A percentile compares a stretch with the other conserved stretches of the same genome.
These are phyloP conservation scores for Aspergillus pseudoglaucus DNA, from an alignment of 2,329 filamentous ascomycete species.

Conservation along the genomic window DNA sequence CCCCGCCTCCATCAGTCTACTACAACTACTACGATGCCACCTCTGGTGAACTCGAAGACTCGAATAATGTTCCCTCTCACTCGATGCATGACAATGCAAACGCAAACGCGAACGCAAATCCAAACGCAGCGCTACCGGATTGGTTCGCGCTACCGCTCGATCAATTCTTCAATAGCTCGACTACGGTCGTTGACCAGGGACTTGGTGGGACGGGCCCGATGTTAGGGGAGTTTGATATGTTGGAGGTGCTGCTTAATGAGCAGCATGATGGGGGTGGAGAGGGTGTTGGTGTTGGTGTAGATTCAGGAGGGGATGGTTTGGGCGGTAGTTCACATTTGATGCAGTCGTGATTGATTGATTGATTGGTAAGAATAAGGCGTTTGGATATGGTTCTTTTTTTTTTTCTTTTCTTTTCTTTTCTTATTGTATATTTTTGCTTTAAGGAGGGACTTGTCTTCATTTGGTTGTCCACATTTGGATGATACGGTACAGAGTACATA, in stretches of 20 bases:
- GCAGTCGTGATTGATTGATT: constrained; percentile 4
- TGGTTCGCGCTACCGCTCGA: constrained; percentile 59
- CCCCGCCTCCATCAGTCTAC: constrained; percentile 40
- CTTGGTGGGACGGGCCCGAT: constrained; percentile 57
- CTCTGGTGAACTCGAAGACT: constrained; percentile 23
- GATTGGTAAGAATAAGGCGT: too few relatives aligned
- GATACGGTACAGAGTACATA: too few relatives aligned
- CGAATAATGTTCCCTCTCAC: constrained; percentile 25
- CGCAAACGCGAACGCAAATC: not conserved
- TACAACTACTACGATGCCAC: constrained; percentile 39
- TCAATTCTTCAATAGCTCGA: constrained; percentile 48
- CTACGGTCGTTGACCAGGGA: constrained; percentile 43
- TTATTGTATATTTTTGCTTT: not conserved
- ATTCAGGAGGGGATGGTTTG: not conserved
- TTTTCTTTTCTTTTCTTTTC: too few relatives aligned
- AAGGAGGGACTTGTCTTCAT: too few relatives aligned
- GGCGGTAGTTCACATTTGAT: constrained; percentile 23
- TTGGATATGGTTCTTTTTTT: not conserved
- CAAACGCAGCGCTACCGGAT: constrained; percentile 38
- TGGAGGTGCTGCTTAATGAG: constrained; percentile 42
- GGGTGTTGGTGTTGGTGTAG: constrained; percentile 8
- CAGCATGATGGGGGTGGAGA: constrained; percentile 30
- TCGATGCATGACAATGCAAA: constrained; percentile 20
- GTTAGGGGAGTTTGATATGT: constrained; percentile 48
- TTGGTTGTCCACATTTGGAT: too few relatives aligned